Evolutionary conservation across 306 rosid species (phyloP), one percentile per base, ranked within the genome.

Genomic region (Glycine soja): DNA sequence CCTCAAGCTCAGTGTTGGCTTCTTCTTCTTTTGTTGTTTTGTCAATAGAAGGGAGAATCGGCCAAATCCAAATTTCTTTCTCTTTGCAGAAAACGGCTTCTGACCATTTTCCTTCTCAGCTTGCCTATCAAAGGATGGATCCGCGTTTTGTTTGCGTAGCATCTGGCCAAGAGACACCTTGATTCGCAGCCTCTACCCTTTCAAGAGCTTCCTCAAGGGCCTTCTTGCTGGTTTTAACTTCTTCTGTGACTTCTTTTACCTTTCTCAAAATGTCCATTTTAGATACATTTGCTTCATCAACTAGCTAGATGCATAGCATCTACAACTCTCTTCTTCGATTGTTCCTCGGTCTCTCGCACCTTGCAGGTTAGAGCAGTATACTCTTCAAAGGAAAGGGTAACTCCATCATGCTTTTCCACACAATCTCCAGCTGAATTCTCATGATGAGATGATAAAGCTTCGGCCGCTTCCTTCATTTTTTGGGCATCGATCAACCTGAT

Each of bases 391-490:
- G 97, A 88, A 88, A 95, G 94, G 10, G 94, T 93, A 38, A 95
- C 87, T 58, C 78, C 86, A 32, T 90, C 87, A 38, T 74, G 78
- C 13, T 77, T 88, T 77, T 72, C 83, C 51, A 75, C 38, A 46
- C 47, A 34, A n/a, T 88, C 89, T 79, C 86, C 82, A 3, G 74
- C 32, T 16, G 84, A 77, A 81, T n/a, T 78, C 36, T 62, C 84
- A 12, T 66, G 73, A 80, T 84, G 80, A 7, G 98, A 90, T 56
- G 98, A 90, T 56, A 90, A 67, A 30, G 88, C 92, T 74, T 90
- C 91, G 34, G 99, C 93, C 54, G 98, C 99, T 75, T 91, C 94
- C 89, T 93, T 95, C 93, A 95, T 92, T 85, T 93, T 95, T 40
- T 93, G 82, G 1, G 98, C 98, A 10, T 98, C 99, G 84, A 92